These are phyloP conservation scores for Sechiopsis laciniata DNA, from an alignment of 306 rosid genomes.

Conservation along the genomic window DNA sequence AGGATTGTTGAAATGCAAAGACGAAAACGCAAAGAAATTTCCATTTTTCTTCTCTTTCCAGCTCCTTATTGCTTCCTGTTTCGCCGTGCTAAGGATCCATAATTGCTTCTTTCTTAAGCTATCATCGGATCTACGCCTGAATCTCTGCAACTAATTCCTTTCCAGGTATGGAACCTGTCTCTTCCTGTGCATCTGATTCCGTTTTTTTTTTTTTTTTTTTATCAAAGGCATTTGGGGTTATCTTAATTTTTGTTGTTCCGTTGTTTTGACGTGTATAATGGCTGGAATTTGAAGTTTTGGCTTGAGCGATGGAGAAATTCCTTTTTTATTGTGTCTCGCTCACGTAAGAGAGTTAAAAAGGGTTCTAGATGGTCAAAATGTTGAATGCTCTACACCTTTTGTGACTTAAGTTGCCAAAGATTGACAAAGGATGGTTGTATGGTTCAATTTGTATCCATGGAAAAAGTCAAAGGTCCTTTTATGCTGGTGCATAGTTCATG, in stretches of 20 bases:
- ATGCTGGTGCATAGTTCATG: not conserved
- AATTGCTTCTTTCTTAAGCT: not conserved
- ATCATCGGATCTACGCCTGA: not conserved
- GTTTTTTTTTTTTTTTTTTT: not conserved
- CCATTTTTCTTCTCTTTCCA: not conserved
- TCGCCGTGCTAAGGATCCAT: not conserved
- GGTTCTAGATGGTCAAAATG: not conserved
- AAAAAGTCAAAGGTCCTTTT: not conserved
- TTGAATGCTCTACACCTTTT: too few species aligned
- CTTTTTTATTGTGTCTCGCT: not conserved
- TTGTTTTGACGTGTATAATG: not conserved
- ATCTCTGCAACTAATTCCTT: not conserved
- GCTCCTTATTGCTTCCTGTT: not conserved
- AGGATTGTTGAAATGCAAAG: not conserved
- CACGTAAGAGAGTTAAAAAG: not conserved
- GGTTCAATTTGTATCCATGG: not conserved
- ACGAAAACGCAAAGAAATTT: not conserved
- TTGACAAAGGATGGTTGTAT: not conserved
- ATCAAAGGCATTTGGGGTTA: not conserved
- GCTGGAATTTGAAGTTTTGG: constrained; percentile 1
- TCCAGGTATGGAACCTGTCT: not conserved
- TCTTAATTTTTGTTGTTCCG: not conserved
- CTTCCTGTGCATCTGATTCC: constrained; percentile 12
- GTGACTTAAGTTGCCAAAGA: not conserved
- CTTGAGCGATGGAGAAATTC: not conserved